Conservation (phyloP, 1,139 yeast genomes). For the Candida sanyaensis region DNA sequence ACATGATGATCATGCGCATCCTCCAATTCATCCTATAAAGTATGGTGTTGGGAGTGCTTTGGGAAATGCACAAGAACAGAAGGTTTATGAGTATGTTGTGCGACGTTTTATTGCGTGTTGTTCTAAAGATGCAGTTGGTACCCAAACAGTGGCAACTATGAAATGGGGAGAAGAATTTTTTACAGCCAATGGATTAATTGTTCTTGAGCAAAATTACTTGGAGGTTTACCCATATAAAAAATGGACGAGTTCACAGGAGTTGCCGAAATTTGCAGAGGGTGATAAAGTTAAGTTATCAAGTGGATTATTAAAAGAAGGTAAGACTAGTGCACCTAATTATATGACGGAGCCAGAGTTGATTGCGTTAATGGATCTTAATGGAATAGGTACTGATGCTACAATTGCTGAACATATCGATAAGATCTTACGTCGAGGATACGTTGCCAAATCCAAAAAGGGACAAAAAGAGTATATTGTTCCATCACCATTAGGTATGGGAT, state of each 20-base stretch:
- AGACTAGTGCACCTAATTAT: slow-evolving; percentile 76
- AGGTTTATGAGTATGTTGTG: slow-evolving; percentile 84
- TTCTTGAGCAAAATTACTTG: slow-evolving; percentile 70
- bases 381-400: slow-evolving; percentile 98
- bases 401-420: slow-evolving; percentile 97
- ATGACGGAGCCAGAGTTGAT: slow-evolving; percentile 93
- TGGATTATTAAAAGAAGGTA: slow-evolving; percentile 69
- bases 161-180: slow-evolving; percentile 82
- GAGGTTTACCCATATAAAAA: slow-evolving; percentile 77
- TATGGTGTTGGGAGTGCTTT: slow-evolving; percentile 36
- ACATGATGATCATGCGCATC: slow-evolving; percentile 95
- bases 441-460: slow-evolving; percentile 47
- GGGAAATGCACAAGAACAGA: slow-evolving; percentile 53
- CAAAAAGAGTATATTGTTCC: slow-evolving; percentile 59
- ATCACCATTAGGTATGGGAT: slow-evolving; percentile 79
- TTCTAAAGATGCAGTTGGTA: slow-evolving; percentile 86
- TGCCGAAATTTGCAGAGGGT: slow-evolving; percentile 66
- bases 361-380: slow-evolving; percentile 93
- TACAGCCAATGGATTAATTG: slow-evolving; percentile 69
- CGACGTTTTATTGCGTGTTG: slow-evolving; percentile 91
- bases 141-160: slow-evolving; percentile 59
- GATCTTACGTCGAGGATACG: slow-evolving; percentile 67
- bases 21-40: slow-evolving; percentile 93
- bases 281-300: slow-evolving; percentile 55
- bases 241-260: slow-evolving; percentile 69